Base-by-base conservation (phyloP, 2,329 filamentous ascomycete species). In the Penicillium sp. region DNA sequence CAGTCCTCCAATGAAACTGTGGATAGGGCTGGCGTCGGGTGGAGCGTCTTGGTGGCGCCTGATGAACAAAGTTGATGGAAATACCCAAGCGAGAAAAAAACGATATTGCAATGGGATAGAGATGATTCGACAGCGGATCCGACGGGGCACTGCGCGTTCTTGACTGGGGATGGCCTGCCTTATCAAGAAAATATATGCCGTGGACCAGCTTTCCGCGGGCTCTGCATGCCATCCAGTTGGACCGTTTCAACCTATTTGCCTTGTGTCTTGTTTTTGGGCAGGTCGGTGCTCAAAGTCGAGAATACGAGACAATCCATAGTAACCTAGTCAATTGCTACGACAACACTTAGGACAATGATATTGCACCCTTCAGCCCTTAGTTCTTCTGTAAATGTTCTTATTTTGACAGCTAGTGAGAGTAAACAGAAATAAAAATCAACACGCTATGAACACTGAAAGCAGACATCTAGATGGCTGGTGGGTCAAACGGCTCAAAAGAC, bases 21-120 rank as follows among this genome's bases (percentile, higher is more conserved):
- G 55, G 39, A 46, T 43, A 33, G 46, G 53, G 55, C 50, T 57
- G 43, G 46, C 25, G 57, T 47, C 33, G 23, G 38, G 43, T 53
- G 19, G 49, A 62, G 50, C 68, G 94, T 96, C 74, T 92, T 90
- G 31, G 23, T 39, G 41, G 46, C 46, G 50, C 51, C 49, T 25
- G 52, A 51, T 55, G 31, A 50, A 57, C 36, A 56, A 47, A 48
- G 34, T 60, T 55, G 46, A 60, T 58, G 55, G 55, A 60, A 55
- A 65, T 63, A 64, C 60, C 57, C 48, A 19, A 49, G 46, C 45
- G 33, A 58, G 29, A 31, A 50, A 58, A 53, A 45, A 49, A 49
- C 50, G 46, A 46, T 19, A 47, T 40, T 53, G 36, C 36, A 55
- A 45, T 33, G 53, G 47, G 50, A 55, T 38, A 51, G 29, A 54